phyloP scores from a whole-genome alignment of 768 basidiomycete species.

The Erythrobasidium yunnanense region DNA sequence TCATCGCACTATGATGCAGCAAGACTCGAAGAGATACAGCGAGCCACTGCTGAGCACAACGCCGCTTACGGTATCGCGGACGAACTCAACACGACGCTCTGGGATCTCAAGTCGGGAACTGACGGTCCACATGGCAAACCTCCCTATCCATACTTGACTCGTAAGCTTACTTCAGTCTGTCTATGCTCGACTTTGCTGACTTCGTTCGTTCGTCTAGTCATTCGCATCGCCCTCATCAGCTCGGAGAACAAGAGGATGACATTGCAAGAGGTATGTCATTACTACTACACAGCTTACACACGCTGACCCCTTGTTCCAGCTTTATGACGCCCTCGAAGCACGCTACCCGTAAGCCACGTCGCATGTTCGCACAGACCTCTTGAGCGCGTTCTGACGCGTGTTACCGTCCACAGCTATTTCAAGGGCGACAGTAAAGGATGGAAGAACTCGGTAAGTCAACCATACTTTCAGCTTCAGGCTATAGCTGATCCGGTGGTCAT shows the following conservation, averaged over 20 bases:
- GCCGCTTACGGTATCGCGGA: constrained; percentile 13
- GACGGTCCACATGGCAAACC: constrained; percentile 17
- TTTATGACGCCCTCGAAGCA: constrained; percentile 7
- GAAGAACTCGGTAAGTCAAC: constrained; percentile 27
- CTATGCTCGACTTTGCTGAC: not conserved
- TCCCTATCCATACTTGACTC: constrained; percentile 23
- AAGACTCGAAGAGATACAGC: not conserved
- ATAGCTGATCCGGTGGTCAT: not conserved
- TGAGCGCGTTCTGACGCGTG: not conserved
- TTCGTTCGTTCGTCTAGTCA: not conserved
- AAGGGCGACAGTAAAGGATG: constrained; percentile 23
- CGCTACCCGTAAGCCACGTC: constrained; percentile 17
- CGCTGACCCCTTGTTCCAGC: not conserved
- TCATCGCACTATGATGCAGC: no score
- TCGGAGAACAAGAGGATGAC: constrained; percentile 3
- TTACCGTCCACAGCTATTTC: constrained; percentile 12
- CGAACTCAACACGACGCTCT: constrained; percentile 3
- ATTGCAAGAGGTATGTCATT: constrained; percentile 7
- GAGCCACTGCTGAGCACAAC: not conserved
- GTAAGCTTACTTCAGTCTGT: not conserved
- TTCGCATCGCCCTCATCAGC: constrained; percentile 21
- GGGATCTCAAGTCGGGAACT: constrained; percentile 10
- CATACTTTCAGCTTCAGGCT: not conserved
- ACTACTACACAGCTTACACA: not conserved
- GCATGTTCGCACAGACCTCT: no score